Base-by-base conservation (phyloP, 495 filamentous ascomycete species). In the Parathielavia hyrcaniae region DNA sequence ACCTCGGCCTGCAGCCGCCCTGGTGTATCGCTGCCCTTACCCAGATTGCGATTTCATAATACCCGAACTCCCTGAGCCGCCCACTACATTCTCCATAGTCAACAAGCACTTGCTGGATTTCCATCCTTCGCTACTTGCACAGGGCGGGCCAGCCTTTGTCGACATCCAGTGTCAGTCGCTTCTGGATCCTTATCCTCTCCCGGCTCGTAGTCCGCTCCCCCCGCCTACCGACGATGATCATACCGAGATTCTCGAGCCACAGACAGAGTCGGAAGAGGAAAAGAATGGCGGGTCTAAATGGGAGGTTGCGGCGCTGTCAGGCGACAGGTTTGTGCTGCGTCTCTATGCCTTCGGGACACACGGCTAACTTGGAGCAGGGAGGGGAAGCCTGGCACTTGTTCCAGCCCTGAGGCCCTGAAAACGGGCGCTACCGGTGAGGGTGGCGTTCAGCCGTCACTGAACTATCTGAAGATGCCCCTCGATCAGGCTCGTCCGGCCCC, bases 261-360 rank as follows among this genome's bases (percentile, higher is more conserved):
- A 39, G 43, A 19, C 56, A 11, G 59, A 59, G 1, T 44, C 62
- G 22, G 60, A 57, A 30, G 57, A 53, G 32, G 30, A 41, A 4
- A 38, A 32, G 0, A 56, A 53, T 53, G 17, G 57, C 1, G 14
- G 26, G 23, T 43, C 50, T 4, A 47, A 60, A 8, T 61, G 59
- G 59, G 48, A 45, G 38, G 47, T 32, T 30, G 47, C 39, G 8
- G 19, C n/a, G 16, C 13, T 30, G 14, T 20, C 47, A 38, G 32
- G 10, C 30, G 59, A 61, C n/a, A 57, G 48, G 59, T 61, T 19
- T n/a, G 59, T n/a, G n/a, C n/a, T 20, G 30, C 47, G 22, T 30
- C 8, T 49, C 26, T 43, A 23, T 38, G 17, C 6, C 38, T 34
- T 52, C n/a, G n/a, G 41, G 13, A 36, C 10, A n/a, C 19, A 1